phyloP scores from a whole-genome alignment of 352 stramenopile species.

The Pythium guiyangense region DNA sequence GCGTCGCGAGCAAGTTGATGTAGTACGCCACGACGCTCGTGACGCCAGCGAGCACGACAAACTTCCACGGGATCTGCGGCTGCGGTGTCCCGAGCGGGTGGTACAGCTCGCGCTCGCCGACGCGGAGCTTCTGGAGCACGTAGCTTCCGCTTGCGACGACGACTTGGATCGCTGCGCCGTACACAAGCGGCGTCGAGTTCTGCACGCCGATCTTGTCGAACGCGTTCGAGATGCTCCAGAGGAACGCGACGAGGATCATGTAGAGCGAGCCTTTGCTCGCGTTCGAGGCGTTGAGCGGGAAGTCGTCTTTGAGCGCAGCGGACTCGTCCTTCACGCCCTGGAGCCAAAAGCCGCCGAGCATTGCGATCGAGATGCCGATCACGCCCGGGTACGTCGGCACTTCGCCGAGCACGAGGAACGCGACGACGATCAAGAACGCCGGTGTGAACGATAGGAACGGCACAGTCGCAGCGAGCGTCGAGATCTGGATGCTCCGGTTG shows the following conservation, averaged over 20 bases:
- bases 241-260: constrained; percentile 76
- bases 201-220: constrained; percentile 85
- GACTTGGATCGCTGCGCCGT: constrained; percentile 65
- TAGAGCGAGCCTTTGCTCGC: constrained; percentile 76
- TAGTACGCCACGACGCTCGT: constrained; percentile 82
- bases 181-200: constrained; percentile 71
- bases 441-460: constrained; percentile 79
- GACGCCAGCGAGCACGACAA: constrained; percentile 55
- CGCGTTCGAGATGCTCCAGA: constrained; percentile 81
- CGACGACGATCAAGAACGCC: constrained; percentile 69
- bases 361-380: constrained; percentile 63
- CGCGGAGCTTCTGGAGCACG: constrained; percentile 49
- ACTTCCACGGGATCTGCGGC: constrained; percentile 64
- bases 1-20: constrained; percentile 77
- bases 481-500: constrained; percentile 83
- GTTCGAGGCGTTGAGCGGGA: constrained; percentile 44
- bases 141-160: constrained; percentile 62
- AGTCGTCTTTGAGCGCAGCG: constrained; percentile 29
- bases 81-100: constrained; percentile 41
- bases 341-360: constrained; percentile 69
- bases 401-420: constrained; percentile 72
- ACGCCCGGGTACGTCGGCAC: constrained; percentile 58
- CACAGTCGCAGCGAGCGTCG: constrained; percentile 68
- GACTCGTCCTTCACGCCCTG: constrained; percentile 45
- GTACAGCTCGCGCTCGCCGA: constrained; percentile 60